phyloP scores from a whole-genome alignment of 257 asterid genomes.

The Lavandula angustifolia region DNA sequence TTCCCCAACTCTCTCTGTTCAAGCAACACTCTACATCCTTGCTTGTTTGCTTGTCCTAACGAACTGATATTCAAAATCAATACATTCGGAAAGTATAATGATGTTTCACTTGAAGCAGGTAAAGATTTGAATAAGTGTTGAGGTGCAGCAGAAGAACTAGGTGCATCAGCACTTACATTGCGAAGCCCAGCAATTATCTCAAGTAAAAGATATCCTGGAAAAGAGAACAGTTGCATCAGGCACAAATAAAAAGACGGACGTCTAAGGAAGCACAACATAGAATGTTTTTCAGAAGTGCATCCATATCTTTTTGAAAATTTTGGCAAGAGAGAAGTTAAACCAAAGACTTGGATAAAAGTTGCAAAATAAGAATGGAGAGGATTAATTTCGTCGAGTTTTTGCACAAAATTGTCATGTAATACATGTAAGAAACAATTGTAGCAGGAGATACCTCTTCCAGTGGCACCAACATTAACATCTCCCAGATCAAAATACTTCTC shows the following conservation, averaged over 20 bases:
- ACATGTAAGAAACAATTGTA: constrained; percentile 9
- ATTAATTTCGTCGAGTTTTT: neutral
- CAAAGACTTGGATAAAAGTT: neutral
- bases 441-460: constrained; percentile 70
- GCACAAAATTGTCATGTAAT: constrained; percentile 13
- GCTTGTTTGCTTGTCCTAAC: constrained; percentile 60
- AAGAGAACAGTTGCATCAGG: constrained; percentile 30
- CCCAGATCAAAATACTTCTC: constrained; percentile 79
- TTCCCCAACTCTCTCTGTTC: constrained; percentile 96
- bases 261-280: constrained; percentile 2
- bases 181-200: constrained; percentile 83
- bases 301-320: neutral
- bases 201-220: constrained; percentile 64
- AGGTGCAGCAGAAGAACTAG: constrained; percentile 79
- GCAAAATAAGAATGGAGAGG: neutral
- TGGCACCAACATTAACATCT: constrained; percentile 59
- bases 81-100: constrained; percentile 7
- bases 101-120: neutral
- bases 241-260: neutral
- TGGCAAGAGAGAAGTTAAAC: neutral
- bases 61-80: constrained; percentile 19
- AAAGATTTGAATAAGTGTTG: constrained; percentile 52
- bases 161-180: constrained; percentile 62
- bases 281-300: too few relatives aligned
- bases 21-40: constrained; percentile 87